Evolutionary conservation across 805 yeast species (phyloP), one percentile per base, ranked within the genome.

Genomic region (Spathaspora sp.): DNA sequence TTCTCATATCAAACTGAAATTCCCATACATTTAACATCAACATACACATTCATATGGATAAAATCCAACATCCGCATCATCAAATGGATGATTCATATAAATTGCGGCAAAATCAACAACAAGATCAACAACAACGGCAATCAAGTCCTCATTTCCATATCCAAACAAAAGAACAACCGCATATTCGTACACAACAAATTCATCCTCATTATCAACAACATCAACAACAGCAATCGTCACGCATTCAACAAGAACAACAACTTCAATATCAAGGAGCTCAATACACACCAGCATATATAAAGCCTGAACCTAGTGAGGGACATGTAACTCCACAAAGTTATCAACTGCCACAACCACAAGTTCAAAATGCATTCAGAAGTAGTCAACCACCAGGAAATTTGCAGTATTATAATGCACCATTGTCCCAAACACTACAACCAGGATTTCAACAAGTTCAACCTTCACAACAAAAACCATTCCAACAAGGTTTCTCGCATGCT

Each of bases 331-430:
- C 47, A 29, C 40, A 39, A 23, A 6, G 7, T 7, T 17, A 16
- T 5, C 49, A 18, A 19, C 40, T n/a, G 35, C 52, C 31, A 5
- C 52, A 49, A 42, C 51, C n/a, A 18, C 52, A 47, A 35, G 51
- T 40, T 8, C 52, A 48, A 28, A 46, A 11, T 12, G 35, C 44
- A 5, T 43, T 42, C 16, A 31, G 43, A 20, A 35, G 18, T 48
- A 47, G 44, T 9, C 16, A 19, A 11, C 35, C 3, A 3, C 2
- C 40, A 35, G 40, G 40, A 16, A 35, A 12, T 16, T 17, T 35
- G 8, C 18, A 14, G 9, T 35, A 35, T 35, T 16, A 35, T 4
- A 35, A n/a, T 35, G 18, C 16, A n/a, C 40, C 35, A 31, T 26
- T 39, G 39, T 35, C 23, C 17, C 46, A 44, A 40, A 23, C 45